Conservation (phyloP, 495 filamentous ascomycete species). For the Hyaloscypha finlandica region DNA sequence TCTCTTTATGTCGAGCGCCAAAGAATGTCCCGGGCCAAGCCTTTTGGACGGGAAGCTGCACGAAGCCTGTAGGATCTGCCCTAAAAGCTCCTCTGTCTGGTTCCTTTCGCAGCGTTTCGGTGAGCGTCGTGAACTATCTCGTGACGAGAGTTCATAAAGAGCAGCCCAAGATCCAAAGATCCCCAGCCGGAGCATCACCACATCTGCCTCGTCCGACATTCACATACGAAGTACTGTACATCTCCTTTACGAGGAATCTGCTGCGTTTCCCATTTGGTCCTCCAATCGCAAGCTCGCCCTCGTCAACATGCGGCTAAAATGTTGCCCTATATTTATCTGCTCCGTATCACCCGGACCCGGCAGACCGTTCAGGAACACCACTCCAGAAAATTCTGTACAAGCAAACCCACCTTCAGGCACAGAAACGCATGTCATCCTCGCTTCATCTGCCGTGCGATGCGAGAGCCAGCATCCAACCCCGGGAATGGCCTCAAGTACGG, state of each 20-base stretch:
- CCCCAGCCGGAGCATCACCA: background rate
- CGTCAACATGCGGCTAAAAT: background rate
- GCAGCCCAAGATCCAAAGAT: background rate
- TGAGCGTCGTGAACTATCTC: background rate
- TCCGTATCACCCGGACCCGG: background rate
- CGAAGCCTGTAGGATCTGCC: background rate
- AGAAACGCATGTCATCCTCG: background rate
- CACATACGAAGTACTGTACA: no score
- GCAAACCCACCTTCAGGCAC: background rate
- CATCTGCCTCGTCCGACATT: background rate
- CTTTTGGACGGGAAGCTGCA: background rate
- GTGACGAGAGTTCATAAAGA: background rate
- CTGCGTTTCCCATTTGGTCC: background rate
- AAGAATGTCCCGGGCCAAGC: background rate
- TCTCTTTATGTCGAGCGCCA: slow-evolving; percentile 1
- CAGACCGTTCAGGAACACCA: background rate
- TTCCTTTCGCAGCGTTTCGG: background rate
- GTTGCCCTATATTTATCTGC: background rate
- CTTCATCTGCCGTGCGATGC: background rate
- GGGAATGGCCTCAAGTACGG: background rate
- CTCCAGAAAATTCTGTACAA: background rate
- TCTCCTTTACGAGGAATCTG: background rate
- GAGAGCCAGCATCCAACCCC: background rate
- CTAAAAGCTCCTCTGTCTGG: background rate
- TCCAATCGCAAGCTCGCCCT: background rate